Evolutionary conservation across 2,329 filamentous ascomycete genomes (phyloP).

Genomic region (Aspergillus quadricinctus): DNA sequence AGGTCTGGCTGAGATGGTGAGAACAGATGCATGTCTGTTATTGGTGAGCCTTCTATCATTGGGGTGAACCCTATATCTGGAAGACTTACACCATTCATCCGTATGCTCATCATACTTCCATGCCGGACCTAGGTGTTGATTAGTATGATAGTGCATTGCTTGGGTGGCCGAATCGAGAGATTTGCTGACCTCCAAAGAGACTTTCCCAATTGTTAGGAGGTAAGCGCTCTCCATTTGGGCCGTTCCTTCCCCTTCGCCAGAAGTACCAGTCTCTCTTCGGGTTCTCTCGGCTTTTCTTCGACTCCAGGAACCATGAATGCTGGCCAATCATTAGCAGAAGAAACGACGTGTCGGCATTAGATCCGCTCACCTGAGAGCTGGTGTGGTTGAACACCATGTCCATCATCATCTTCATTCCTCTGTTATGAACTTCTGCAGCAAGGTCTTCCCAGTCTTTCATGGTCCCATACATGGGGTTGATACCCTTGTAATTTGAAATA

Average conservation of each 20-base stretch:
- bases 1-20: slow-evolving; percentile 69
- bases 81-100: slow-evolving; percentile 54
- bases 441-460: slow-evolving; percentile 37
- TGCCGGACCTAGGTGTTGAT: slow-evolving; percentile 8
- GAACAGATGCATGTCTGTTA: slow-evolving; percentile 60
- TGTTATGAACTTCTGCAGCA: slow-evolving; percentile 31
- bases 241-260: slow-evolving; percentile 48
- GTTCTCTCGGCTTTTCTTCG: slow-evolving; percentile 46
- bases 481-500: slow-evolving; percentile 36
- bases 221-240: slow-evolving; percentile 51
- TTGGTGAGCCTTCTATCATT: not conserved
- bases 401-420: slow-evolving; percentile 36
- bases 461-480: slow-evolving; percentile 38
- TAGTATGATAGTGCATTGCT: not conserved
- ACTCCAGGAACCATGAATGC: slow-evolving; percentile 58
- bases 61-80: not conserved
- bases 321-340: slow-evolving; percentile 23
- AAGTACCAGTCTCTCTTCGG: slow-evolving; percentile 55
- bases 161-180: not conserved
- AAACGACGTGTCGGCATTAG: not conserved
- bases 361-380: slow-evolving; percentile 5
- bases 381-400: slow-evolving; percentile 42
- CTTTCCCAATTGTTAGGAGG: slow-evolving; percentile 69
- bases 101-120: slow-evolving; percentile 60
- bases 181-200: slow-evolving; percentile 42